Evolutionary conservation across 768 basidiomycete genomes (phyloP), one percentile per base, ranked within the genome.

Genomic region (Myochromella boudieri): DNA sequence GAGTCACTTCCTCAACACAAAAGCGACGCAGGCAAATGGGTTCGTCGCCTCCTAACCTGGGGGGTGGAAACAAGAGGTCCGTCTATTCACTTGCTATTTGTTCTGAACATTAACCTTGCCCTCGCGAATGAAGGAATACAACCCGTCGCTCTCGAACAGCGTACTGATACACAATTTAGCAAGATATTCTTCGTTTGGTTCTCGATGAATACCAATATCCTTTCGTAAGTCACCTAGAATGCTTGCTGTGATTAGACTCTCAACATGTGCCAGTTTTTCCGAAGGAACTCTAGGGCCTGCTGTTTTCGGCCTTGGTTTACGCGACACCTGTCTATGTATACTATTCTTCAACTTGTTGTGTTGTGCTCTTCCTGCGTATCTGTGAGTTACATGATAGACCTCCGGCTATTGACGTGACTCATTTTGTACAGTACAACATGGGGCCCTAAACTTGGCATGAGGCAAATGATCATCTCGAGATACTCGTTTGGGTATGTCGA

Each of bases 401-500:
- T 24, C 1, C 26, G 14, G 18, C 4, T n/a, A 12, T 34, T 11
- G 38, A 12, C n/a, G 18, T n/a, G 9, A 14, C n/a, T 24, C 34
- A 33, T 42, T 7, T 12, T 44, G 10, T 17, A 3, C 39, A 75
- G 74, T 22, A 58, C 71, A 11, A 89, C 85, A 17, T 91, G 87
- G 80, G 91, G 93, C 14, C 88, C 92, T 0, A 85, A 82, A 62
- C 70, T 89, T 0, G 93, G 93, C 9, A 80, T 94, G 71, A 77
- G 93, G 12, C 90, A 92, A 56, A 91, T 94, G 87, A 81, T 91
- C 18, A 77, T 81, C 34, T 83, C 90, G 2, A 59, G 62, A 39
- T 68, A 69, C 54, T 59, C 69, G 10, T 70, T 69, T 46, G 68
- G 69, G 68, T 71, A 27, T 24, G 66, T 48, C 0, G 2, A 8